A percentile compares a stretch with the other conserved stretches of the same genome.
Evolutionary conservation across 805 yeast species (phyloP).

Genomic region (Lipomyces yamadae): DNA sequence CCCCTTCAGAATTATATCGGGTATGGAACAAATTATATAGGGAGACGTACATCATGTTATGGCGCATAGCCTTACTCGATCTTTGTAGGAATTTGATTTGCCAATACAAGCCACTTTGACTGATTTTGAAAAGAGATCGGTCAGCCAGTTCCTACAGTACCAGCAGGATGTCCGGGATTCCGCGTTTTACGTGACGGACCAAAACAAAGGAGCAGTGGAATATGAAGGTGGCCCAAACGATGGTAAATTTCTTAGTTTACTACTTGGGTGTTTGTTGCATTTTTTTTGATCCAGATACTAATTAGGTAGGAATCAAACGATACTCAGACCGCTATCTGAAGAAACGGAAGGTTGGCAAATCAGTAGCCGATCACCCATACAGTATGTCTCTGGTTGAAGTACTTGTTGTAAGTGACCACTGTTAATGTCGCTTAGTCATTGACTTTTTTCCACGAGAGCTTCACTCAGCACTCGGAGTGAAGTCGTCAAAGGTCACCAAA

Average conservation of each 20-base stretch:
- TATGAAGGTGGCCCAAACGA: slow-evolving; percentile 37
- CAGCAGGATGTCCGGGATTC: slow-evolving; percentile 37
- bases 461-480: slow-evolving; percentile 32
- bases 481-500: slow-evolving; percentile 1
- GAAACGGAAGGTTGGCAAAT: slow-evolving; percentile 28
- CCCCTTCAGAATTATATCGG: slow-evolving; percentile 35
- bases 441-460: slow-evolving; percentile 37
- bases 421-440: slow-evolving; percentile 15
- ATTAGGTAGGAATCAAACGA: slow-evolving; percentile 34
- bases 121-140: slow-evolving; percentile 32
- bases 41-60: neutral
- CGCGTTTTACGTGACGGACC: slow-evolving; percentile 34
- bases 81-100: slow-evolving; percentile 21
- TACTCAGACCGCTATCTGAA: slow-evolving; percentile 38
- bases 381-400: slow-evolving; percentile 15
- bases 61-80: too few relatives aligned
- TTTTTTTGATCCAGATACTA: neutral
- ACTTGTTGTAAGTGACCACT: neutral
- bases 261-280: too few relatives aligned
- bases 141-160: slow-evolving; percentile 33
- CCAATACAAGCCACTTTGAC: slow-evolving; percentile 33
- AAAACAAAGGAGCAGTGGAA: slow-evolving; percentile 26
- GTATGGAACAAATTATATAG: slow-evolving; percentile 11
- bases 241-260: slow-evolving; percentile 11
- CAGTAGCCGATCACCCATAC: slow-evolving; percentile 38